phyloP scores from a whole-genome alignment of 169 alveolate species.

The Cyclospora cayetanensis region DNA sequence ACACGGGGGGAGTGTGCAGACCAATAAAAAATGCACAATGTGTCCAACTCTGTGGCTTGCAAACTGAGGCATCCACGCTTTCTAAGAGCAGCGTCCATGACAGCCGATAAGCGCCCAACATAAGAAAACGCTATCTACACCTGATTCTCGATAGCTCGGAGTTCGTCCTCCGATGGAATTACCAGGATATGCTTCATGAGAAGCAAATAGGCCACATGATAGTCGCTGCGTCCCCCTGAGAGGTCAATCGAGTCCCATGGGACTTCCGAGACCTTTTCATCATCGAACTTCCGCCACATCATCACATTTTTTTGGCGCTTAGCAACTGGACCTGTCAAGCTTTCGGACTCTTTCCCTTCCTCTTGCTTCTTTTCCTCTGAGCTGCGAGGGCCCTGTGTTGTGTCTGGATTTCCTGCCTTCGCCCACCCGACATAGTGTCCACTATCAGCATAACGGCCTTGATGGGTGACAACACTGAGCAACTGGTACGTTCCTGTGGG shows the following conservation, averaged over 20 bases:
- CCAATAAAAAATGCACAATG: not conserved
- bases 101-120: not conserved
- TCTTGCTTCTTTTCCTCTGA: slow-evolving; percentile 18
- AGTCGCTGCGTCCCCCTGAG: slow-evolving; percentile 92
- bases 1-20: not conserved
- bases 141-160: slow-evolving; percentile 56
- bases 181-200: slow-evolving; percentile 78
- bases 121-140: not conserved
- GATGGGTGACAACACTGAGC: slow-evolving; percentile 95
- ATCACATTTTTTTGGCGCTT: slow-evolving; percentile 27
- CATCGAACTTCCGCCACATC: slow-evolving; percentile 90
- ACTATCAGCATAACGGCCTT: slow-evolving; percentile 97
- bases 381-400: not conserved
- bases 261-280: slow-evolving; percentile 85
- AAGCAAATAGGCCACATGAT: slow-evolving; percentile 88
- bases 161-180: slow-evolving; percentile 76
- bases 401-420: slow-evolving; percentile 44
- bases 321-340: slow-evolving; percentile 22
- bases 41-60: not conserved
- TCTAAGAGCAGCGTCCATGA: not conserved
- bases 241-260: slow-evolving; percentile 87
- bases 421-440: slow-evolving; percentile 99
- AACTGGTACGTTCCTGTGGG: slow-evolving; percentile 92
- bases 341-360: not conserved
- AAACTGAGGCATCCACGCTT: not conserved